A percentile compares a stretch with the other conserved stretches of the same genome.
Evolutionary conservation across 2,329 filamentous ascomycete genomes (phyloP).

Genomic region (Xylariales sp.): DNA sequence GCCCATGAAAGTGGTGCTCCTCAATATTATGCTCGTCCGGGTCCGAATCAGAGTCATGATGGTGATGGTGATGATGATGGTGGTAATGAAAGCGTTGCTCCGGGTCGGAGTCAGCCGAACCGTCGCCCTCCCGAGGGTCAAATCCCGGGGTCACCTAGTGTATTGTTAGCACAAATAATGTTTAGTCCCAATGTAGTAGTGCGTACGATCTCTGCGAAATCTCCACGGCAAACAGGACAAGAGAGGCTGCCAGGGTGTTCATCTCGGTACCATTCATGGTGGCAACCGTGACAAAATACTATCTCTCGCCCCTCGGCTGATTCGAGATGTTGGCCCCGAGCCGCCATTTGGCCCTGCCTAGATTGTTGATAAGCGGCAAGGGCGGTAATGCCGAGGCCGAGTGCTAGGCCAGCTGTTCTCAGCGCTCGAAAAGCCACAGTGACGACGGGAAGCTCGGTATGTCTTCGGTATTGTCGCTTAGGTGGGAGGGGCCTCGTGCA

Average conservation of each 20-base stretch:
- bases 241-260: slow-evolving; percentile 67
- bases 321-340: slow-evolving; percentile 59
- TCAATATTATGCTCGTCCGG: slow-evolving; percentile 70
- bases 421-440: slow-evolving; percentile 68
- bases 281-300: slow-evolving; percentile 87
- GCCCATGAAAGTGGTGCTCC: slow-evolving; percentile 57
- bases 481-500: slow-evolving; percentile 6
- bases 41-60: slow-evolving; percentile 60
- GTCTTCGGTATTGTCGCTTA: slow-evolving; percentile 37
- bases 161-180: slow-evolving; percentile 40
- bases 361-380: slow-evolving; percentile 64
- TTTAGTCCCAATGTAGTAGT: background rate
- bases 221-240: slow-evolving; percentile 82
- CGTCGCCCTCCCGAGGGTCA: slow-evolving; percentile 67
- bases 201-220: slow-evolving; percentile 88
- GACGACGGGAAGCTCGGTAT: slow-evolving; percentile 45
- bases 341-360: slow-evolving; percentile 55
- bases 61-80: slow-evolving; percentile 34
- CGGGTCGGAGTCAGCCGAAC: slow-evolving; percentile 46
- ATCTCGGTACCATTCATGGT: slow-evolving; percentile 82
- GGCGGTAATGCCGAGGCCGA: slow-evolving; percentile 69
- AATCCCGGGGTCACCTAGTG: slow-evolving; percentile 65
- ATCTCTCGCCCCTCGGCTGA: slow-evolving; percentile 70
- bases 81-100: slow-evolving; percentile 39
- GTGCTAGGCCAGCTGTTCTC: slow-evolving; percentile 65